Conservation (phyloP, 2,329 filamentous ascomycete species). For the Pseudogymnoascus sp. region DNA sequence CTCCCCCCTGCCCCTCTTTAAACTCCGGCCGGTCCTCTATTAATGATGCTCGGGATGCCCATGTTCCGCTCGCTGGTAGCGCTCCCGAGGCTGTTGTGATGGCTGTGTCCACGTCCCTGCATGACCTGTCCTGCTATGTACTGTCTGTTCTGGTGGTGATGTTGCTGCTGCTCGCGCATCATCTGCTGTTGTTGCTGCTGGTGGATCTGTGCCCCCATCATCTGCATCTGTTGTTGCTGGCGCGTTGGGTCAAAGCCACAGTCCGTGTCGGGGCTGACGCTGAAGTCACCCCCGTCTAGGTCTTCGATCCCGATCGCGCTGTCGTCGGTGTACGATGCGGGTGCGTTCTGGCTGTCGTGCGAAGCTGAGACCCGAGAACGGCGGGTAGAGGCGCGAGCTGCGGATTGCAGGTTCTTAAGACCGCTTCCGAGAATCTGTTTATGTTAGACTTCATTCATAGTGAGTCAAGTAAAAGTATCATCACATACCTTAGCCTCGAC, state of each 20-base stretch:
- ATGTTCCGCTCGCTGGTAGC: background rate
- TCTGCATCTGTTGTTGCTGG: background rate
- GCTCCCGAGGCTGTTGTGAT: constrained; percentile 1
- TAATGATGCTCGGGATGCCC: constrained; percentile 5
- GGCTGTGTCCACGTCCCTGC: constrained; percentile 23
- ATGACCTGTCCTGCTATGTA: constrained; percentile 20
- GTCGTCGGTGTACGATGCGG: constrained; percentile 45
- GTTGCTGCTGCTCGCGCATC: background rate
- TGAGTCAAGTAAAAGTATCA: background rate
- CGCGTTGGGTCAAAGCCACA: constrained; percentile 26
- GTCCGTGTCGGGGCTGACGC: constrained; percentile 45
- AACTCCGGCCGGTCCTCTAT: constrained; percentile 6
- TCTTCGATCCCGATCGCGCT: constrained; percentile 60
- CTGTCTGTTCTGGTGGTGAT: background rate
- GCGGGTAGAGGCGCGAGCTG: constrained; percentile 55
- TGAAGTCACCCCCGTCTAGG: constrained; percentile 40
- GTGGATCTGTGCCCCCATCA: constrained; percentile 14
- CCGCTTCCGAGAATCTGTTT: constrained; percentile 73
- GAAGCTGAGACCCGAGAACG: constrained; percentile 49
- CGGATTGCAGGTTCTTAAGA: constrained; percentile 68
- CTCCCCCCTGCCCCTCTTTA: background rate
- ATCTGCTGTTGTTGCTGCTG: constrained; percentile 20
- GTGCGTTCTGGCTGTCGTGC: constrained; percentile 26
- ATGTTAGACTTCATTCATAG: constrained; percentile 8
- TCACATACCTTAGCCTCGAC: constrained; percentile 51